Percentiles rank a stretch among this genome's conserved stretches.
Conservation (phyloP, 208 protist species). For the Leishmania lainsoni region DNA sequence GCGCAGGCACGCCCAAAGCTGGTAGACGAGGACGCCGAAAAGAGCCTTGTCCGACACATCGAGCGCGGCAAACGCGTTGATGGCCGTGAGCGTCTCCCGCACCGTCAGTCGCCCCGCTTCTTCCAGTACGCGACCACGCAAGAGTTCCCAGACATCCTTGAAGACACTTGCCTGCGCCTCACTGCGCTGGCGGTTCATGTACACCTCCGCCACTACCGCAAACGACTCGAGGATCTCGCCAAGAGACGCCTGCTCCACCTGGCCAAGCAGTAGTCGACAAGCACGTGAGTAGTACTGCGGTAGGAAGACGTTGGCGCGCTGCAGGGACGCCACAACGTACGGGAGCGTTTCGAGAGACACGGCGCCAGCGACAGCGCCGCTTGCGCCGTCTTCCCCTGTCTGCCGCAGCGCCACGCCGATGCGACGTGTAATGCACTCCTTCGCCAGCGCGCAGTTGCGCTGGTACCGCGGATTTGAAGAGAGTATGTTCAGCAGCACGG, state of each 20-base stretch:
- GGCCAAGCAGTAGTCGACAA: constrained; percentile 63
- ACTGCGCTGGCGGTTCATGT: constrained; percentile 44
- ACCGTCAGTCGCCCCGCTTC: constrained; percentile 23
- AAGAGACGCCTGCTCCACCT: constrained; percentile 57
- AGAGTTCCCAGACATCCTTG: constrained; percentile 77
- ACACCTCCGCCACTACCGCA: constrained; percentile 63
- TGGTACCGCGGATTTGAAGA: constrained; percentile 31
- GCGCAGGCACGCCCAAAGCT: constrained; percentile 45
- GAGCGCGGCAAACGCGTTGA: constrained; percentile 77
- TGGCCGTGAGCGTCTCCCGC: constrained; percentile 46
- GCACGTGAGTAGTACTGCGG: constrained; percentile 71
- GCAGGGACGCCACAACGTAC: constrained; percentile 44
- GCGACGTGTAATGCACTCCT: constrained; percentile 34
- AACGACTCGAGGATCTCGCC: constrained; percentile 60
- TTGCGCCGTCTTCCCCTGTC: constrained; percentile 9
- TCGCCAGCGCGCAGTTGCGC: constrained; percentile 43
- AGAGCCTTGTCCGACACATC: constrained; percentile 62
- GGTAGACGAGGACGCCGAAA: constrained; percentile 62
- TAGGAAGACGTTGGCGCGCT: constrained; percentile 56
- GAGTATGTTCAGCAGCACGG: constrained; percentile 53
- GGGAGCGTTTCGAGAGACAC: constrained; percentile 41
- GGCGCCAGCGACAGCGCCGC: background rate
- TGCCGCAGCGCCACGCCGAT: constrained; percentile 33
- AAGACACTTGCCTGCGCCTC: constrained; percentile 63
- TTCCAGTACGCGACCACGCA: constrained; percentile 64